Conservation (phyloP, 441 rosid species). For the Eruca vesicaria region DNA sequence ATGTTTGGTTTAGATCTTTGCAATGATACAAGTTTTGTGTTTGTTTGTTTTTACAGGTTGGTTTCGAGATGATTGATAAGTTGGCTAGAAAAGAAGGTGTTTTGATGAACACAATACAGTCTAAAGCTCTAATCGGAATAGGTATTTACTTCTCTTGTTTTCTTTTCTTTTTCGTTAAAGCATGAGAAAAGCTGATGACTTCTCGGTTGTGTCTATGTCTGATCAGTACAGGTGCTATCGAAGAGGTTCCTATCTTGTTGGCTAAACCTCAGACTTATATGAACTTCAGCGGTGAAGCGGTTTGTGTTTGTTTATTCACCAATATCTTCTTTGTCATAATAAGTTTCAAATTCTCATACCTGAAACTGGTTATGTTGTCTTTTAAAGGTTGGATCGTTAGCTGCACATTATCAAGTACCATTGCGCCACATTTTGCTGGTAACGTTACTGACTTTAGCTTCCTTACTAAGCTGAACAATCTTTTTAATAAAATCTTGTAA, state of each 20-base stretch:
- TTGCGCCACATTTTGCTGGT: constrained; percentile 90
- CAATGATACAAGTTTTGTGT: neutral
- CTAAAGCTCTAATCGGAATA: constrained; percentile 90
- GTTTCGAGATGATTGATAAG: constrained; percentile 85
- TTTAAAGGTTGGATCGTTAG: constrained; percentile 86
- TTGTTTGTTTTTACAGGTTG: constrained; percentile 53
- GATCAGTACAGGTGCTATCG: constrained; percentile 83
- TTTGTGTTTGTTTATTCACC: constrained; percentile 41
- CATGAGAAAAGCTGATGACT: constrained; percentile 31
- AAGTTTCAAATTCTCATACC: constrained; percentile 6
- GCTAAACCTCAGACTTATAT: constrained; percentile 92
- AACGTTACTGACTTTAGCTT: constrained; percentile 15
- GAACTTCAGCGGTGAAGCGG: constrained; percentile 94
- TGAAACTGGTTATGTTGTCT: constrained; percentile 14
- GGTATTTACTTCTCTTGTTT: constrained; percentile 46
- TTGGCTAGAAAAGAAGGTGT: constrained; percentile 65
- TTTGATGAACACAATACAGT: constrained; percentile 78
- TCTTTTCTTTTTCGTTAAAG: neutral
- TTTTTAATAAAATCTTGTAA: neutral
- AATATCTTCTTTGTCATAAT: neutral
- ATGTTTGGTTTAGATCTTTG: neutral
- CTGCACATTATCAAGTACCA: constrained; percentile 84
- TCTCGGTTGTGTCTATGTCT: constrained; percentile 24
- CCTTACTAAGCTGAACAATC: neutral
- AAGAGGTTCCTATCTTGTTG: constrained; percentile 82